phyloP scores from a whole-genome alignment of 108 stramenopile genomes.

The Aurantiochytrium sp. region DNA sequence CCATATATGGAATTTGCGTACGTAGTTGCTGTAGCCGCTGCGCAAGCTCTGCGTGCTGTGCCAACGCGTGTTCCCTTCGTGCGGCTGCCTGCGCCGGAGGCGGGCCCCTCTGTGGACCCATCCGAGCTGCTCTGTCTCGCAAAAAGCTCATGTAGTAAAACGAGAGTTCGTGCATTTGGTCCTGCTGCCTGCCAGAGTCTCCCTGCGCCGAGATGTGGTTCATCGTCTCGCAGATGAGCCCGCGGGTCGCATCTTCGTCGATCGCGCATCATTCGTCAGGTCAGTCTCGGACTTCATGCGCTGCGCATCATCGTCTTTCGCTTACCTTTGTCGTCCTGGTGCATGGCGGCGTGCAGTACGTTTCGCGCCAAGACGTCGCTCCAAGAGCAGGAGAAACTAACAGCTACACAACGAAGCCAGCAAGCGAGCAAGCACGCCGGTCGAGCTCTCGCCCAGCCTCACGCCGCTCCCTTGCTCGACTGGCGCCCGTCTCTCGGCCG shows the following conservation, averaged over 20 bases:
- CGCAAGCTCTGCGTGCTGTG: background rate
- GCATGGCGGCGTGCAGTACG: no score
- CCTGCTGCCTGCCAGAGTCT: background rate
- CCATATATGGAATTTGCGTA: background rate
- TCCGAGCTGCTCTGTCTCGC: background rate
- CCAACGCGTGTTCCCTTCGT: background rate
- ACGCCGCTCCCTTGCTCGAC: no score
- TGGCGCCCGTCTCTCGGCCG: no score
- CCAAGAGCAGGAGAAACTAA: no score
- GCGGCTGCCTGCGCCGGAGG: background rate
- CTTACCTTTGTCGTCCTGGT: no score
- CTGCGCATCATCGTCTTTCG: no score
- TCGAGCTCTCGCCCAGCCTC: no score
- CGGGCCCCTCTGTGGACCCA: background rate
- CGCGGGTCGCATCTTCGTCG: background rate
- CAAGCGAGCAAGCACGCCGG: no score
- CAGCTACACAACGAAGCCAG: no score
- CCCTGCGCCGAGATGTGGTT: background rate
- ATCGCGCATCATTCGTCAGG: no score
- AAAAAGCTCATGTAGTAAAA: slow-evolving; percentile 14
- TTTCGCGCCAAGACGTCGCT: no score
- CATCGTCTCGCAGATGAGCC: background rate
- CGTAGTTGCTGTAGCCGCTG: background rate
- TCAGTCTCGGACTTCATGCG: no score
- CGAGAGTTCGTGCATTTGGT: slow-evolving; percentile 5